phyloP scores from a whole-genome alignment of 441 rosid genomes.

The Arabidopsis hybrid region DNA sequence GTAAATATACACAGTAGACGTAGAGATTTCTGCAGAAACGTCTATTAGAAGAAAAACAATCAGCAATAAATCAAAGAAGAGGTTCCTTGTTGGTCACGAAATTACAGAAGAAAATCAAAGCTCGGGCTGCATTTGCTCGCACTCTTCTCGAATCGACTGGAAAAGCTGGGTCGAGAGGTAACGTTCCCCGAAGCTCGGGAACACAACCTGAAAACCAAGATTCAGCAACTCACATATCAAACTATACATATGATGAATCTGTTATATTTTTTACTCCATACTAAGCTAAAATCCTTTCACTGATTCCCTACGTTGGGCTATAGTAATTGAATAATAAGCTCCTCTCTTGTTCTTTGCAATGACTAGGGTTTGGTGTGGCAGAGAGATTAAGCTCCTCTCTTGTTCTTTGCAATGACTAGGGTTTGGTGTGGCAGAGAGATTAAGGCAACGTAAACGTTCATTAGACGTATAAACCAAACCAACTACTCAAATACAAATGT shows the following conservation, averaged over 20 bases:
- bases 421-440: background rate
- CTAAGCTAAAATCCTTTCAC: slow-evolving; percentile 1
- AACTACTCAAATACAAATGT: slow-evolving; percentile 21
- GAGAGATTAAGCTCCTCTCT: no score
- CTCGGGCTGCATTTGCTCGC: slow-evolving; percentile 90
- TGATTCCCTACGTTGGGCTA: background rate
- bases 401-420: no score
- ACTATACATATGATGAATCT: background rate
- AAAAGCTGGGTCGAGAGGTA: slow-evolving; percentile 86
- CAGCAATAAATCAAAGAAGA: slow-evolving; percentile 17
- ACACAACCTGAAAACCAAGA: slow-evolving; percentile 69
- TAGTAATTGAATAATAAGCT: background rate
- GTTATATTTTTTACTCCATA: background rate
- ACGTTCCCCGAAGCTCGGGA: slow-evolving; percentile 96
- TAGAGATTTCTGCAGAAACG: background rate
- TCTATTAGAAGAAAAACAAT: background rate
- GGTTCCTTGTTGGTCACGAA: slow-evolving; percentile 2
- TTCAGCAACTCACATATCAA: slow-evolving; percentile 18
- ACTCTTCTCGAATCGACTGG: slow-evolving; percentile 90
- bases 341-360: background rate
- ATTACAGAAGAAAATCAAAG: slow-evolving; percentile 48
- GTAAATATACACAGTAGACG: slow-evolving; percentile 29
- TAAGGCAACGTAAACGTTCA: slow-evolving; percentile 9
- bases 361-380: background rate
- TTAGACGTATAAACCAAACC: slow-evolving; percentile 21